Conservation (phyloP, 305 asterid genomes). For the Fraxinus sp. region DNA sequence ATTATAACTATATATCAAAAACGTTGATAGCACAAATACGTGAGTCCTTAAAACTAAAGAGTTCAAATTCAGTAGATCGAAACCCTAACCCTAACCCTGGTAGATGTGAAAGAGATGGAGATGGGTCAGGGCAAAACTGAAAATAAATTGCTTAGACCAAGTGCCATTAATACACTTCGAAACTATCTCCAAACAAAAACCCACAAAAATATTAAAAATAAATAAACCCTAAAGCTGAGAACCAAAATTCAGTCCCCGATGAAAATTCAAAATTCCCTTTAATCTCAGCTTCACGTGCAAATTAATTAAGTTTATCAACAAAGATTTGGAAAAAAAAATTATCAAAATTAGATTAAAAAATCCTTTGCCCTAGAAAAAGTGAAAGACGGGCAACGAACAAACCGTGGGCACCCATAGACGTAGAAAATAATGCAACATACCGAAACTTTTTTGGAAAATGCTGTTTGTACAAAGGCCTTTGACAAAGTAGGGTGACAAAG, state of each 20-base stretch:
- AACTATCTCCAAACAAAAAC: background rate
- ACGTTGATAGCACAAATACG: background rate
- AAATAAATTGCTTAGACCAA: slow-evolving; percentile 20
- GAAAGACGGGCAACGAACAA: background rate
- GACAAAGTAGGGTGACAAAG: too few species aligned
- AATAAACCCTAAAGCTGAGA: background rate
- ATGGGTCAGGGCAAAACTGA: slow-evolving; percentile 21
- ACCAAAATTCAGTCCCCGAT: background rate
- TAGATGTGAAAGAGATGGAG: background rate
- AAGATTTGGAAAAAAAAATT: background rate
- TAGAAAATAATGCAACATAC: background rate
- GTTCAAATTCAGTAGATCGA: slow-evolving; percentile 23
- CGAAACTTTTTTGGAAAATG: too few species aligned
- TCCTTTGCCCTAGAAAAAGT: background rate
- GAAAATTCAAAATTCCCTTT: background rate
- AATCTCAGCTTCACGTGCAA: background rate
- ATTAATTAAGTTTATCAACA: background rate
- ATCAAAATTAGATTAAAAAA: background rate
- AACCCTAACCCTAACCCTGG: slow-evolving; percentile 32
- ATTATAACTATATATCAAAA: slow-evolving; percentile 10
- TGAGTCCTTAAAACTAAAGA: background rate
- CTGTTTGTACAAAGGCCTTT: too few species aligned
- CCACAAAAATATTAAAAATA: background rate
- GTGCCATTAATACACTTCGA: background rate
- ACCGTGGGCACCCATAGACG: background rate